phyloP scores from a whole-genome alignment of 352 stramenopile genomes.

The Phytophthora pinifolia region DNA sequence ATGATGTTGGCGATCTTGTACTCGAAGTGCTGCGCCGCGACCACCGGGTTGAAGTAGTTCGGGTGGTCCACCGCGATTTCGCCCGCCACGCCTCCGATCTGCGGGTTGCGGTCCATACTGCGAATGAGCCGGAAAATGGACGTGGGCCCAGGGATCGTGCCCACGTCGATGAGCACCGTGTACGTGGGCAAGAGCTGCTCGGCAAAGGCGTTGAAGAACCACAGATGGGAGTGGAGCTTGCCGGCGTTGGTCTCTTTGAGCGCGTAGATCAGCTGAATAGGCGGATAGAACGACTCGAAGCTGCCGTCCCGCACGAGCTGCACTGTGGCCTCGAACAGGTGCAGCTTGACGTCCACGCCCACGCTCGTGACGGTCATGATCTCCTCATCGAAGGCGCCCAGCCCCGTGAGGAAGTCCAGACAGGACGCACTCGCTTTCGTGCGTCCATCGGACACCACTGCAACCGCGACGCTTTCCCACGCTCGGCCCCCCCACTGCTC shows the following conservation, averaged over 20 bases:
- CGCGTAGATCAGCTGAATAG: conserved; percentile 50
- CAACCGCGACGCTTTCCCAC: conserved; percentile 43
- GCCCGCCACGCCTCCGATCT: conserved; percentile 51
- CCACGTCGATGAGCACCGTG: conserved; percentile 51
- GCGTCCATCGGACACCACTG: conserved; percentile 46
- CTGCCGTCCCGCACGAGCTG: conserved; percentile 43
- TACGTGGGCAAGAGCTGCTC: conserved; percentile 55
- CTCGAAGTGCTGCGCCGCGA: conserved; percentile 54
- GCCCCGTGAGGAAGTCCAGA: conserved; percentile 36
- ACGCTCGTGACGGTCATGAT: conserved; percentile 52
- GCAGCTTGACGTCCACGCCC: conserved; percentile 44
- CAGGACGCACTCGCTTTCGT: conserved; percentile 42
- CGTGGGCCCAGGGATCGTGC: conserved; percentile 38
- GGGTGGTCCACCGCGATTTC: conserved; percentile 46
- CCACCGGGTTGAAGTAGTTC: conserved; percentile 48
- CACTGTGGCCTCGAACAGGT: conserved; percentile 49
- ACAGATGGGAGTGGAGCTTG: conserved; percentile 56
- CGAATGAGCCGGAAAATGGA: conserved; percentile 47
- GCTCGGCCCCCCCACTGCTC: conserved; percentile 40
- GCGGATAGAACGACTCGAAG: conserved; percentile 46
- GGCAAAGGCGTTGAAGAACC: conserved; percentile 63
- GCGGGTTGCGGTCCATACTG: conserved; percentile 50
- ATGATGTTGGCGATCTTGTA: conserved; percentile 62
- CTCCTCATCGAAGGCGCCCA: conserved; percentile 53
- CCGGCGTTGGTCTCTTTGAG: conserved; percentile 55